Base-by-base conservation (phyloP, 2,329 filamentous ascomycete species). In the Cercospora zeae-maydis region DNA sequence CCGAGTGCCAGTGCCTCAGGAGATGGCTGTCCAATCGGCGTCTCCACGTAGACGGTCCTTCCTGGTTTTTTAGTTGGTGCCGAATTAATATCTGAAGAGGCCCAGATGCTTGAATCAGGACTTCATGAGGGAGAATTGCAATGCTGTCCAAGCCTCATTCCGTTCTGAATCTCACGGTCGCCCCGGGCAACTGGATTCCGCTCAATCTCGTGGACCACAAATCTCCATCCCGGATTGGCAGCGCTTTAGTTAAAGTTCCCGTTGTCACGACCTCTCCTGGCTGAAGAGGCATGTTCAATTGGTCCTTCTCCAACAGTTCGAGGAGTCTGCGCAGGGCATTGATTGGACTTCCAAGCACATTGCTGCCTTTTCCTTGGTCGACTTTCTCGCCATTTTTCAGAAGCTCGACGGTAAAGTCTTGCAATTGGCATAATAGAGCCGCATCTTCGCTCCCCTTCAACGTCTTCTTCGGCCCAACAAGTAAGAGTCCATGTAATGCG, bases 311-410 rank as follows among this genome's bases (percentile, higher is more conserved):
- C 31, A 69, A 58, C 11, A 68, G 33, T 24, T 66, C 63, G 9
- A 63, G 56, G 21, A 69, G 58, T 14, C 65, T 59, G 34, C 63
- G 47, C 34, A 68, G 57, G 7, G 67, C 67, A 27, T 59, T 64
- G 31, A 68, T 59, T n/a, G 67, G 67, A 59, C 64, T 68, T 37
- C 66, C 66, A 4, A 68, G 58, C 11, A 68, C 67, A 55, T 69
- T 67, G 37, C 42, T 59, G 9, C 66, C 66, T 13, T 47, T 57
- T 2, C 67, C 66, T 31, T 64, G 11, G 13, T 63, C 66, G 9
- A 66, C 63, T 30, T 63, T 64, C 33, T 64, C 52, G 1, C 64
- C 66, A 59, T 69, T 62, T 14, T 53, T 51, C 11, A 60, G 34
- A 1, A 69, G 51, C 13, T 65, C 63, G 16, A 69, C 59, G 27